phyloP scores from a whole-genome alignment of 129 eudicot species.

The Pittosporum tobira region DNA sequence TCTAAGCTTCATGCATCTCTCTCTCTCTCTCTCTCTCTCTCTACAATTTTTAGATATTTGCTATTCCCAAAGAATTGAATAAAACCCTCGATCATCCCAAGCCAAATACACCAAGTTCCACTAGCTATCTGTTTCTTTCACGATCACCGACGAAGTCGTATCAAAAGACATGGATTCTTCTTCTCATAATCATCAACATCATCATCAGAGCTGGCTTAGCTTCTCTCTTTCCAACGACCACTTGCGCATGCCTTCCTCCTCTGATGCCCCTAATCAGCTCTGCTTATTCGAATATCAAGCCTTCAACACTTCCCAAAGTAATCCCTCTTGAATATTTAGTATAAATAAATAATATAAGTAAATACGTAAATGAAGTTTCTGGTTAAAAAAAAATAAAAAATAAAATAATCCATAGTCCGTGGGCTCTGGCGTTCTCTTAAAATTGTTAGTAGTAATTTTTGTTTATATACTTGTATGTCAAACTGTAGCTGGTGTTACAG shows the following conservation, averaged over 20 bases:
- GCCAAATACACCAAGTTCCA: slow-evolving; percentile 20
- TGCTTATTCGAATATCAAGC: slow-evolving; percentile 18
- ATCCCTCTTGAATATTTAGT: not conserved
- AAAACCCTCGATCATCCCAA: too few relatives aligned
- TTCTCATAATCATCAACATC: slow-evolving; percentile 26
- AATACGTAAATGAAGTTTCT: not conserved
- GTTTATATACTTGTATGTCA: too few relatives aligned
- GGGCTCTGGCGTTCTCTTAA: too few relatives aligned
- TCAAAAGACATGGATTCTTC: slow-evolving; percentile 39
- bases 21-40: not conserved
- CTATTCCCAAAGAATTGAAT: too few relatives aligned
- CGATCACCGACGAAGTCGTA: slow-evolving; percentile 15
- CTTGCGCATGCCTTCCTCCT: slow-evolving; percentile 2
- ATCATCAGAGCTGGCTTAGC: slow-evolving; percentile 50
- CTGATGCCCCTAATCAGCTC: slow-evolving; percentile 11
- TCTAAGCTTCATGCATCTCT: not conserved
- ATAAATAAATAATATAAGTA: not conserved
- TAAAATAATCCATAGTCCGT: not conserved
- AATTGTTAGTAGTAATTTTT: too few relatives aligned
- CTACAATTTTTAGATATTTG: not conserved
- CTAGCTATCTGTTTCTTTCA: slow-evolving; percentile 14
- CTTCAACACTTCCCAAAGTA: slow-evolving; percentile 19
- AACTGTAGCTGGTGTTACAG: slow-evolving; percentile 1
- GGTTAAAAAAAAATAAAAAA: too few relatives aligned
- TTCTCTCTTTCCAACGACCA: slow-evolving; percentile 68